Evolutionary conservation across 768 basidiomycete genomes (phyloP), one percentile per base, ranked within the genome.

Genomic region (Collybia sordida): DNA sequence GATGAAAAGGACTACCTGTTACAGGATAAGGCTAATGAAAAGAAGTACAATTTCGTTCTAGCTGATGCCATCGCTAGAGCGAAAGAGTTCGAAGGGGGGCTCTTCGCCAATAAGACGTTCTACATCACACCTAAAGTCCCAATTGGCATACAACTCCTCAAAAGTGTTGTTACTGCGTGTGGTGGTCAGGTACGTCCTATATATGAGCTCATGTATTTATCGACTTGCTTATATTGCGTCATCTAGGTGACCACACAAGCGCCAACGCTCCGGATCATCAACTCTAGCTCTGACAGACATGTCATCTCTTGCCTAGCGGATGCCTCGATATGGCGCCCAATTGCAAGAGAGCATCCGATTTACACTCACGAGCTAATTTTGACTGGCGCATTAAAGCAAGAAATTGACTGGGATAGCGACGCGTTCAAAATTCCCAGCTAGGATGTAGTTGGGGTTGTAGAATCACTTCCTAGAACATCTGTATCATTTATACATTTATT

Each of bases 311-410:
- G 82, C 51, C 64, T 66, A 22, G 82, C 81, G 19, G 91, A 93
- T 55, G 68, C 67, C 21, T 69, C 75, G 2, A 78, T 86, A 14
- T 93, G 90, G 89, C 67, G 80, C 21, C 77, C 85, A 6, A 70
- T 92, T 35, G 70, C 70, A 0, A 59, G 58, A 4, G 57, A 78
- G 17, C 70, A 79, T 55, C 72, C 72, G 17, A 74, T 93, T n/a
- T 92, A 89, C 64, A 78, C 77, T 0, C 75, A 79, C 23, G 89
- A 92, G 61, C 68, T 93, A 22, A 63, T 93, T 12, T 64, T 92
- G 51, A 80, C 72, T 27, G 81, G 75, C 0, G 80, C 82, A 1
- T 63, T 91, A 62, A 81, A 72, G 52, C 91, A 92, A 62, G 66
- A 83, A 56, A 70, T 89, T 18, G 80, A 82, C 19, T 88, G 82